These are phyloP conservation scores for Letharia lupina DNA, from an alignment of 495 filamentous ascomycete genomes.

Conservation along the genomic window DNA sequence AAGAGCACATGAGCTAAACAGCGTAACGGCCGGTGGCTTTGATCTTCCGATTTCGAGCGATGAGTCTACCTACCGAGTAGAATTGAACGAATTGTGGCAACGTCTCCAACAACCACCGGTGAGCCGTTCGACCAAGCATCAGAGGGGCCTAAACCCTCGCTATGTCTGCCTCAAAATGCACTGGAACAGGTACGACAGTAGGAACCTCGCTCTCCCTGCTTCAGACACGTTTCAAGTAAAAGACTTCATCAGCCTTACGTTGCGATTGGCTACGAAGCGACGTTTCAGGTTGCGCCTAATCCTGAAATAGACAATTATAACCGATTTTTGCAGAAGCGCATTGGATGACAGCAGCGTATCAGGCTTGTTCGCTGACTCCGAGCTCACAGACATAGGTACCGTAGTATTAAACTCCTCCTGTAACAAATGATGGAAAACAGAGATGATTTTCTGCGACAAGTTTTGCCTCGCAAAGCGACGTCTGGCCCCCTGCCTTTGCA, in stretches of 20 bases:
- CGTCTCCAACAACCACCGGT: background rate
- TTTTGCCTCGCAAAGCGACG: constrained; percentile 3
- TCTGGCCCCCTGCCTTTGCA: background rate
- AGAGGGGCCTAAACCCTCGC: background rate
- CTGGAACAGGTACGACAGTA: background rate
- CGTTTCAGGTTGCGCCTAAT: constrained; percentile 7
- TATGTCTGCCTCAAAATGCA: background rate
- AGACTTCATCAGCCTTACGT: background rate
- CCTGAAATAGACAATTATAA: background rate
- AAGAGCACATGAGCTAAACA: constrained; percentile 21
- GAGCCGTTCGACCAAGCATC: background rate
- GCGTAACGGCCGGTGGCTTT: background rate
- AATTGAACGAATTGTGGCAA: background rate
- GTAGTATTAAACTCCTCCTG: background rate
- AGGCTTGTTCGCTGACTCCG: background rate
- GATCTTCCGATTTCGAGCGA: background rate
- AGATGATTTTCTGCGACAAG: constrained; percentile 3
- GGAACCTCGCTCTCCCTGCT: background rate
- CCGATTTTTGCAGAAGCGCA: background rate
- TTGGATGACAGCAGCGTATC: background rate
- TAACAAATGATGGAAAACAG: background rate
- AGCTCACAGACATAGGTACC: background rate
- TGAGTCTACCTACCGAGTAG: background rate
- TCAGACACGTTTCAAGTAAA: background rate
- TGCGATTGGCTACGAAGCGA: constrained; percentile 12